These are phyloP conservation scores for Shiraia bambusicola DNA, from an alignment of 2,329 filamentous ascomycete genomes.

Conservation along the genomic window DNA sequence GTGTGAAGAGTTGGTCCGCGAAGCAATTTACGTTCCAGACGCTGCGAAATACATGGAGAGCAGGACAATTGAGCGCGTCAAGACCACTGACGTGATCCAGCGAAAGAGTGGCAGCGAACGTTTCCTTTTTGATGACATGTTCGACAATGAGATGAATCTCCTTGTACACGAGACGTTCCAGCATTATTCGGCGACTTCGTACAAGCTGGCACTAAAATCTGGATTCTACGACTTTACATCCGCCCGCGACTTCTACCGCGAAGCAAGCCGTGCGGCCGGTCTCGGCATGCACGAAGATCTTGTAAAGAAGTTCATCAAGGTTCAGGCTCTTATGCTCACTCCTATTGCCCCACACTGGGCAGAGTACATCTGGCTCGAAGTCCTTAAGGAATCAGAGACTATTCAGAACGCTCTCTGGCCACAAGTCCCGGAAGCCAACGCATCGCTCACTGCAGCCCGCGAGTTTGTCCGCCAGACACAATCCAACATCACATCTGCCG, in stretches of 20 bases:
- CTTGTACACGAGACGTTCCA: constrained; percentile 75
- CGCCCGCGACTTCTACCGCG: constrained; percentile 87
- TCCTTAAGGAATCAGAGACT: constrained; percentile 72
- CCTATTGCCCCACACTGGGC: constrained; percentile 91
- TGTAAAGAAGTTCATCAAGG: constrained; percentile 76
- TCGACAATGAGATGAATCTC: constrained; percentile 88
- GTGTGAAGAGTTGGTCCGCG: constrained; percentile 81
- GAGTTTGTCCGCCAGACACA: constrained; percentile 76
- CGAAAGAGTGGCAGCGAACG: constrained; percentile 67
- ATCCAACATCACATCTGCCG: constrained; percentile 81
- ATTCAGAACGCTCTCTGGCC: constrained; percentile 82
- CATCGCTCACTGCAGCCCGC: constrained; percentile 72
- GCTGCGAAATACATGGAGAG: constrained; percentile 47
- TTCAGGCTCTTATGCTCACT: constrained; percentile 79
- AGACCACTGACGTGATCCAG: constrained; percentile 61
- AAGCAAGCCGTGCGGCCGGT: constrained; percentile 72
- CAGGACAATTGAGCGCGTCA: constrained; percentile 47
- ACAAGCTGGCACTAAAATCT: constrained; percentile 49
- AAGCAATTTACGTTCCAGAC: constrained; percentile 52
- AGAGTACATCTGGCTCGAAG: constrained; percentile 91
- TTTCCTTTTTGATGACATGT: constrained; percentile 81
- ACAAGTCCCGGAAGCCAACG: constrained; percentile 63
- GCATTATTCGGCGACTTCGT: constrained; percentile 64
- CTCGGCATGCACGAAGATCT: constrained; percentile 86
- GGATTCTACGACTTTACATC: constrained; percentile 88